A percentile compares a stretch with the other conserved stretches of the same genome.
phyloP scores from a whole-genome alignment of 345 rosid genomes.

The Populus pruinosa region DNA sequence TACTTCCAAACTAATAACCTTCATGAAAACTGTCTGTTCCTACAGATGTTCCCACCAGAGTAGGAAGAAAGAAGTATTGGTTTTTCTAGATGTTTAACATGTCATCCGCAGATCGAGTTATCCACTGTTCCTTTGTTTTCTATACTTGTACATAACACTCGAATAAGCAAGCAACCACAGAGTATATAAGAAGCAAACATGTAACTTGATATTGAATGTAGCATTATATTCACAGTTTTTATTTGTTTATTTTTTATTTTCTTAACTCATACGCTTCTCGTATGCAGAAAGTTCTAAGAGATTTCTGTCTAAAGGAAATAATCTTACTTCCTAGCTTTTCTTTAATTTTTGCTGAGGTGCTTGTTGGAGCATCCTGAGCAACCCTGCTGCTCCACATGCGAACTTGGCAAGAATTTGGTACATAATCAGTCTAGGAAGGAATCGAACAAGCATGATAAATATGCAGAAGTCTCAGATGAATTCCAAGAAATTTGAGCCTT shows the following conservation, averaged over 20 bases:
- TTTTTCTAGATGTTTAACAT: slow-evolving; percentile 42
- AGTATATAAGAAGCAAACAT: background rate
- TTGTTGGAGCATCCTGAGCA: background rate
- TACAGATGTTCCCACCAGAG: slow-evolving; percentile 78
- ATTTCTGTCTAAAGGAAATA: background rate
- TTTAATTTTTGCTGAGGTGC: background rate
- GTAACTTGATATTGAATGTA: background rate
- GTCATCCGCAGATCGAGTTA: background rate
- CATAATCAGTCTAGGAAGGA: no score
- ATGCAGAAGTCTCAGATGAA: no score
- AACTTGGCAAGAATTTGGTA: no score
- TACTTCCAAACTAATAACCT: slow-evolving; percentile 1
- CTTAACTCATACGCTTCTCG: background rate
- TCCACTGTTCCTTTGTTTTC: background rate
- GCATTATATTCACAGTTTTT: background rate
- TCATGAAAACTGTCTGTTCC: background rate
- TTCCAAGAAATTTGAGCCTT: no score
- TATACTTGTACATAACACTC: background rate
- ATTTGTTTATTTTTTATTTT: no score
- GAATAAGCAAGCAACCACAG: background rate
- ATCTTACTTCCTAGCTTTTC: no score
- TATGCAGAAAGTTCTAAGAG: background rate
- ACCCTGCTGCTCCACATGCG: no score
- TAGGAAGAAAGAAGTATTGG: slow-evolving; percentile 67
- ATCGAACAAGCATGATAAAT: no score